Base-by-base conservation (phyloP, 441 rosid genomes). In the Populus tomentosa region DNA sequence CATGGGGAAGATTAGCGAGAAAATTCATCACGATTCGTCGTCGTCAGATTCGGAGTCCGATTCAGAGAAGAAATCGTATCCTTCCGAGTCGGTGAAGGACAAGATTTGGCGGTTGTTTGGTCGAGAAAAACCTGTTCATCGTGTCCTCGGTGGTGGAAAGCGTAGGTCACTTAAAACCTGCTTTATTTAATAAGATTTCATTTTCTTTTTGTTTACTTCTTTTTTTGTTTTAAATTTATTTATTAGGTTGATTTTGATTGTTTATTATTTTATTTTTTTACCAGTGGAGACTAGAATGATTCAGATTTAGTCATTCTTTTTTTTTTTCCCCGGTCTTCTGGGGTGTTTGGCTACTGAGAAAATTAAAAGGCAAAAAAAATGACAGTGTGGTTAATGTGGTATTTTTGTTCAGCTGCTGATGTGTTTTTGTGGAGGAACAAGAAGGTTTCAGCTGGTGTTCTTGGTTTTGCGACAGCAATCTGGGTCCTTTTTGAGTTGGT, bases 401-500 rank as follows among this genome's bases (percentile, higher is more conserved):
- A 53, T 53, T 70, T 76, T 80, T 64, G 46, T 83, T 84, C 90
- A 92, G 98, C 92, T 84, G 99, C 99, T 75, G 98, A 95, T 89
- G 91, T 94, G 81, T 83, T 95, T 28, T 84, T 95, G 82, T 94
- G 99, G 98, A 94, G 94, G 85, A 88, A 95, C 87, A 95, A 92
- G 83, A 92, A 91, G 79, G 78, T 89, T 0, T 90, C 99, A 21
- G 94, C 86, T 0, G 84, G 89, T 50, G 94, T 91, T 64, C 93
- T 95, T 65, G 93, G 94, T 66, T 87, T 80, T 7, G 97, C 87
- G 5, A 91, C 97, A 26, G 90, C 85, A 0, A 75, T 94, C 33
- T 95, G 99, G 99, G 86, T 91, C 73, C 84, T 95, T 69, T 94
- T 94, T 64, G 95, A 89, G 81, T 81, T 95, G 82, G 80, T 92